Evolutionary conservation across 2,329 filamentous ascomycete genomes (phyloP).

Genomic region (Hypoxylon sp.): DNA sequence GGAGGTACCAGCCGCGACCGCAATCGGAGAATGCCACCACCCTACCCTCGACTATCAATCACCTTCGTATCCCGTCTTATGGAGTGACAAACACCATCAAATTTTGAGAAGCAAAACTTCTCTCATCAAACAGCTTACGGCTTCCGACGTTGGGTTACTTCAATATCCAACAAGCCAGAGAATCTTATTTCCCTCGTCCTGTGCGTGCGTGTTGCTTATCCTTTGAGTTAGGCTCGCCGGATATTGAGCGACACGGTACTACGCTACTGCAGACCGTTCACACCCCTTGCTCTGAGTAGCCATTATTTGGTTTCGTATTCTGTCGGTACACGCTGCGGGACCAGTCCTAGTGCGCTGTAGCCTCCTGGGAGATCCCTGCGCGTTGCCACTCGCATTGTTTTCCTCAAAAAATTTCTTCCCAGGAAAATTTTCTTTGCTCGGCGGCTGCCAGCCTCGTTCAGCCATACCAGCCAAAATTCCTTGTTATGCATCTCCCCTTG

Average conservation of each 20-base stretch:
- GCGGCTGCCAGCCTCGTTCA: constrained; percentile 47
- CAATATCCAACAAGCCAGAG: not conserved
- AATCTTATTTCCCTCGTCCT: constrained; percentile 8
- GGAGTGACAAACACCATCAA: constrained; percentile 24
- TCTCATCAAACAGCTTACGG: constrained; percentile 20
- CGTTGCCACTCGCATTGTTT: constrained; percentile 35
- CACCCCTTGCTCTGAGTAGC: constrained; percentile 26
- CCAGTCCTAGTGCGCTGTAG: constrained; percentile 31
- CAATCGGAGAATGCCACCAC: constrained; percentile 45
- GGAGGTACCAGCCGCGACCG: constrained; percentile 47
- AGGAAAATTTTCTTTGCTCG: constrained; percentile 33
- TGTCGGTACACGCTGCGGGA: constrained; percentile 46
- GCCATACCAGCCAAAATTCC: constrained; percentile 48
- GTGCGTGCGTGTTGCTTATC: constrained; percentile 8
- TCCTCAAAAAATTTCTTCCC: constrained; percentile 20
- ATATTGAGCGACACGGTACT: constrained; percentile 15
- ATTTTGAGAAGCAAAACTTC: constrained; percentile 14
- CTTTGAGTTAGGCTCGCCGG: constrained; percentile 12
- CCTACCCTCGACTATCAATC: constrained; percentile 20
- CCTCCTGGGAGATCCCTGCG: constrained; percentile 37
- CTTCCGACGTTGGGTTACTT: constrained; percentile 9
- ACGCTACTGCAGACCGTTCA: constrained; percentile 8
- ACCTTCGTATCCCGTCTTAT: constrained; percentile 18
- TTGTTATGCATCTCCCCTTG: constrained; percentile 43
- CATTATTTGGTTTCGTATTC: constrained; percentile 49